Evolutionary conservation across 164 flowering plant species (phyloP), one percentile per base, ranked within the genome.

Genomic region (Hamamelis virginiana): DNA sequence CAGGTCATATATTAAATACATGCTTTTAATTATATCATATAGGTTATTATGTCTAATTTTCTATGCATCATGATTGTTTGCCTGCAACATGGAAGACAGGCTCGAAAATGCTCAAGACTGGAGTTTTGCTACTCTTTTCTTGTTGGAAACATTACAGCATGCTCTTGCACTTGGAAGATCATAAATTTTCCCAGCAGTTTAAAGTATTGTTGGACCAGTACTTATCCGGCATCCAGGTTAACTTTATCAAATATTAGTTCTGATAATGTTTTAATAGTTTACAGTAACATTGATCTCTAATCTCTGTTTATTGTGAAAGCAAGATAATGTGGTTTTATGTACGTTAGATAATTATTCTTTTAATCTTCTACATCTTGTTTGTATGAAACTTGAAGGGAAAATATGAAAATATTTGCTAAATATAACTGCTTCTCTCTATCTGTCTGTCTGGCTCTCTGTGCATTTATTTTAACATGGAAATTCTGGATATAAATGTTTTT

Each of bases 61-160:
- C n/a, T 59, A 11, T 59, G n/a, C 27, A 21, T 64, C 25, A 12
- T 55, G 50, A 59, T 66, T 69, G 8, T 61, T 59, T 63, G 10
- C 33, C 26, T 74, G 33, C 14, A 38, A 65, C 23, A 23, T 74
- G 62, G 72, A 76, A 78, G 72, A 68, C 85, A 89, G 92, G 78
- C 46, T 66, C 72, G 50, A 66, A 74, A 57, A 67, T 65, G 64
- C 48, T 72, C 12, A 82, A 76, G 72, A 70, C 82, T 48, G 88
- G 90, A 72, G 67, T 68, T 12, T 71, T 78, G 72, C 74, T 91
- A 69, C 87, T 92, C 33, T 81, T 85, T 60, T 92, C 96, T 72
- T 92, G 96, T 77, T 88, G 96, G 96, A 92, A 84, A 82, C 91
- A 91, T 77, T 92, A 86, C 65, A 70, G 87, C 73, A 70, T 78